Evolutionary conservation across 495 filamentous ascomycete genomes (phyloP), one percentile per base, ranked within the genome.

Genomic region (Annulohypoxylon maeteangense): DNA sequence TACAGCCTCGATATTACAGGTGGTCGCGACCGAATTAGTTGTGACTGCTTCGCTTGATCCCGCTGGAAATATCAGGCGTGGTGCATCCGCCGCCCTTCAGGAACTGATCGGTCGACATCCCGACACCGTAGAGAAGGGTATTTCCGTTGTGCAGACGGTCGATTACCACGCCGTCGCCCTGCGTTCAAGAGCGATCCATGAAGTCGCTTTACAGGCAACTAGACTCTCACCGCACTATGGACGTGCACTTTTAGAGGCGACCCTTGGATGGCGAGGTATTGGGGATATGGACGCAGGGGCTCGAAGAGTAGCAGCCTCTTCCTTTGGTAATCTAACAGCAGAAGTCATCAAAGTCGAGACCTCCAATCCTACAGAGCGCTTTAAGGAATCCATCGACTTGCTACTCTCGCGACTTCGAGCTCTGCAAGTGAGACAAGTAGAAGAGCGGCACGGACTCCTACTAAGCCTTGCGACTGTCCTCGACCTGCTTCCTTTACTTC

Each of bases 41-140:
- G 87, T 90, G 29, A 88, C 93, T 1, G 94, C 94, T 5, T 95
- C 91, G 70, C 83, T 98, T 11, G 95, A 99, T 77, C 90, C 95
- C 1, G 87, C 91, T 18, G 94, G 96, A 7, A 99, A 98, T 65
- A 96, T 98, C 67, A 86, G 95, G 40, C 87, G 95, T 54, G 96
- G 94, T 1, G 90, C 94, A 22, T 98, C 95, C 18, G 95, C 95
- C 51, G 95, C 95, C 14, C 79, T 99, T 36, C 95, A 99, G 75
- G 95, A 99, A 77, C 83, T 98, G 16, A 91, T 98, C 60, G 95
- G 95, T 4, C 88, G 95, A 12, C 95, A 99, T 78, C 94, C 95
- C 4, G 89, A 97, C 65, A 92, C 85, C 0, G 88, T 98, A 34
- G 80, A 84, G 6, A 83, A 93, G 68, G 96, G 95, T 0, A 97